Base-by-base conservation (phyloP, 306 rosid species). In the Arachis hypogaea region DNA sequence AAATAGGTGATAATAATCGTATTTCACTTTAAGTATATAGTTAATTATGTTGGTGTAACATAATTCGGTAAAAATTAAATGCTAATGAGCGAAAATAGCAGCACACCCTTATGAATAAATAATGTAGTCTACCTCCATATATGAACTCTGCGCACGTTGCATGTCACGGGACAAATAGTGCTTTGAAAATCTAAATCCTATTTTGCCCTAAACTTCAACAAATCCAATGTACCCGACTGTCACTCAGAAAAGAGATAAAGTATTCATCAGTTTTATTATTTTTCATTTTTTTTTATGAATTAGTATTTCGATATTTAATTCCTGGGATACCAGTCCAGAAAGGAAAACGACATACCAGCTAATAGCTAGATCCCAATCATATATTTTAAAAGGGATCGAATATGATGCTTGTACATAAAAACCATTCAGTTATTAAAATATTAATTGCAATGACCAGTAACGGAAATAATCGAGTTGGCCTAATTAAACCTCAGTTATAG, bases 101-200 rank as follows among this genome's bases (percentile, higher is more conserved):
- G 46, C 46, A 43, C 9, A 43, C 46, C 46, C 7, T 43, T 33
- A 33, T 33, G 38, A 33, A 43, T 4, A 43, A 43, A 43, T 43
- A 43, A 43, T 5, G 9, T 43, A 43, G 1, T 7, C 1, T 33
- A 33, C 7, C 46, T 7, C 7, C 46, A 43, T 43, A 1, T 52
- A n/a, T 52, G 14, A 14, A 52, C 16, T 67, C 11, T 63, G 47
- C 11, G 62, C 79, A 49, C 69, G 16, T 71, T 71, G 54, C 49
- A 11, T 61, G 0, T 82, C 79, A 82, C 82, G 82, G 82, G 85
- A 61, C 56, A 73, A 82, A 73, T 12, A 82, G 73, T 68, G 66
- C 50, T 76, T 71, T 11, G 40, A 68, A 30, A 57, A 42, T 55
- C 4, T 12, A n/a, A 11, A 77, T n/a, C 51, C 62, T 18, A 9